phyloP scores from a whole-genome alignment of 1,284 basidiomycete genomes.

The Leccinum huronense region DNA sequence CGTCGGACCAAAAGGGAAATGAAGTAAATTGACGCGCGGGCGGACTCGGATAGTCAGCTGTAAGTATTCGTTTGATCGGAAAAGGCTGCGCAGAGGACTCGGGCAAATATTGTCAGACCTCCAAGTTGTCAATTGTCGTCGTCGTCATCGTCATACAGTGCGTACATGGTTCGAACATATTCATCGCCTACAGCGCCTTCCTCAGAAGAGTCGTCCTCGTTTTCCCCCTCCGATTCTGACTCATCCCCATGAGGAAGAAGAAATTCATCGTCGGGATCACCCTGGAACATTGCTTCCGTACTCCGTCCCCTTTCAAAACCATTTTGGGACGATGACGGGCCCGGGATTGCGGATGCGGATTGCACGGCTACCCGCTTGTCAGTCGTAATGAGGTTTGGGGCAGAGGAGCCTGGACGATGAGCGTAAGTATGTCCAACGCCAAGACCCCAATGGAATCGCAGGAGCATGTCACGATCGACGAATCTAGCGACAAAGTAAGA shows the following conservation, averaged over 20 bases:
- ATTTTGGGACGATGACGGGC: background rate
- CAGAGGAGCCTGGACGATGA: background rate
- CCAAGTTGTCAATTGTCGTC: background rate
- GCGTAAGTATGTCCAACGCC: conserved; percentile 8
- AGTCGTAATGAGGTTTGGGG: background rate
- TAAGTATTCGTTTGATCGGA: too few species aligned
- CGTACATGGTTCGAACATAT: background rate
- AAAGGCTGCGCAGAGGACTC: too few species aligned
- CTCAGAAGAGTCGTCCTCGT: background rate
- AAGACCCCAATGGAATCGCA: conserved; percentile 10
- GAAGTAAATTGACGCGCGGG: too few species aligned
- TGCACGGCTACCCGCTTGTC: background rate
- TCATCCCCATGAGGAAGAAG: background rate
- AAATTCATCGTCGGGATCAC: background rate
- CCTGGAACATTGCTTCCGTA: background rate
- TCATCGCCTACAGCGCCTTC: background rate
- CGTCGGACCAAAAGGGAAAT: too few species aligned
- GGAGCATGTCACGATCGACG: conserved; percentile 14
- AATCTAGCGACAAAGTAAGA: conserved; percentile 7
- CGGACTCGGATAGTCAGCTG: too few species aligned
- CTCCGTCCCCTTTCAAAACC: background rate
- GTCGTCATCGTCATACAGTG: background rate
- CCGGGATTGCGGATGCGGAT: background rate
- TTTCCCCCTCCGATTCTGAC: conserved; percentile 2
- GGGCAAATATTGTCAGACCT: too few species aligned